phyloP scores from a whole-genome alignment of 2,329 filamentous ascomycete species.

The Fusarium sp. region DNA sequence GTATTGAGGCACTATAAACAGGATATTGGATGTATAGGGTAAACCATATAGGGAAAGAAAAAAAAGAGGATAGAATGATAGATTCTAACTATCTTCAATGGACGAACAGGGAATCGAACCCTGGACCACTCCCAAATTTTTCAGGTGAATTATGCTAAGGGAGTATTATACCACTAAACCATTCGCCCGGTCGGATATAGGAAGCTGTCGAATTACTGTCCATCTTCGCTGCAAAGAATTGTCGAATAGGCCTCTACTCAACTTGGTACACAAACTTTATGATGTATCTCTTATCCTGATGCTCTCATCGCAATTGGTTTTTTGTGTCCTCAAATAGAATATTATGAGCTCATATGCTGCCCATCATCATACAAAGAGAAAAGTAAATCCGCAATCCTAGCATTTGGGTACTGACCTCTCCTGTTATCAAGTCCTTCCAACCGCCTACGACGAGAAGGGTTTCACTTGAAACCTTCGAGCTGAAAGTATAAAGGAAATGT shows the following conservation, averaged over 20 bases:
- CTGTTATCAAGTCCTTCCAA: neutral
- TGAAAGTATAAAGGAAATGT: neutral
- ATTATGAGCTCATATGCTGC: neutral
- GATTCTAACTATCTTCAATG: slow-evolving; percentile 34
- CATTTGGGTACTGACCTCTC: neutral
- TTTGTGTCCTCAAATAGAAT: neutral
- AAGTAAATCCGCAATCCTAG: neutral
- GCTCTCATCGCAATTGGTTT: neutral
- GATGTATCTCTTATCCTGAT: neutral
- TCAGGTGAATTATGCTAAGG: slow-evolving; percentile 40
- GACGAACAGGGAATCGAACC: slow-evolving; percentile 46
- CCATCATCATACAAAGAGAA: neutral
- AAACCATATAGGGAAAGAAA: neutral
- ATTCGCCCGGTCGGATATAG: slow-evolving; percentile 38
- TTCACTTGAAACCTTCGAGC: neutral
- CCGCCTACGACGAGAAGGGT: neutral
- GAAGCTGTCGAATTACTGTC: accelerated
- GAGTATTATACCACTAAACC: slow-evolving; percentile 47
- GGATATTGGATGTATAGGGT: neutral
- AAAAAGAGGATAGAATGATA: slow-evolving; percentile 24
- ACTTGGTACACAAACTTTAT: neutral
- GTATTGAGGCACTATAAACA: neutral
- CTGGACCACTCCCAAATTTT: slow-evolving; percentile 43
- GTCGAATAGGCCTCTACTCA: neutral
- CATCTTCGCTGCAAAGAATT: neutral